Percentiles rank a stretch among this genome's conserved stretches.
These are phyloP conservation scores for Podospora pseudocomata DNA, from an alignment of 495 filamentous ascomycete species.

Conservation along the genomic window DNA sequence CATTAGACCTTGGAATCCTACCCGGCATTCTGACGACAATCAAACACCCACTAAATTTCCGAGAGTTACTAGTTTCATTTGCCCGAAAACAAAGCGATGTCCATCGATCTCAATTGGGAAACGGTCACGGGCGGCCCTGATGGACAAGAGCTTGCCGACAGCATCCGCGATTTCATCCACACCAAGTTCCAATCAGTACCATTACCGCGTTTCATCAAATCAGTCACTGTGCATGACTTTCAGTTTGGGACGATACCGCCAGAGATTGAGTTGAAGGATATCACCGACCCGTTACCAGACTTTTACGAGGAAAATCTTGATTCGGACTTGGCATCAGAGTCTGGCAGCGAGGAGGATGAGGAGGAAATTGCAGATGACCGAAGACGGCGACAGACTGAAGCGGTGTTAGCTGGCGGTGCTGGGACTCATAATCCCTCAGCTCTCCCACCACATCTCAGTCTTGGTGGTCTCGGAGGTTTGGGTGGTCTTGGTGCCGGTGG, in stretches of 20 bases:
- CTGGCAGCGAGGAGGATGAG: constrained; percentile 37
- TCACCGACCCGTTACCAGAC: constrained; percentile 90
- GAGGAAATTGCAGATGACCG: constrained; percentile 36
- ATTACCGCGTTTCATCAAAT: constrained; percentile 92
- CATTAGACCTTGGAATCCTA: neutral
- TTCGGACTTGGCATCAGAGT: constrained; percentile 27
- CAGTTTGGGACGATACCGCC: constrained; percentile 83
- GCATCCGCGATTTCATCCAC: constrained; percentile 90
- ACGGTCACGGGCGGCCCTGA: constrained; percentile 86
- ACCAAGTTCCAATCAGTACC: constrained; percentile 88
- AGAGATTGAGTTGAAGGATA: constrained; percentile 87
- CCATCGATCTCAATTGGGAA: constrained; percentile 94
- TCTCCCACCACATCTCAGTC: constrained; percentile 37
- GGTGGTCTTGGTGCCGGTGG: constrained; percentile 15
- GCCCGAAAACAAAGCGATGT: constrained; percentile 54
- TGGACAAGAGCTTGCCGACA: constrained; percentile 73
- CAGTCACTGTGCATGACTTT: constrained; percentile 90
- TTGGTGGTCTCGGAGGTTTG: constrained; percentile 25
- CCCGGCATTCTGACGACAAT: neutral
- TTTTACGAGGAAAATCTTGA: constrained; percentile 85
- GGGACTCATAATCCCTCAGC: constrained; percentile 4
- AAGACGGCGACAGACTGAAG: constrained; percentile 36
- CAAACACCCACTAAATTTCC: neutral
- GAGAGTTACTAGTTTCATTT: neutral
- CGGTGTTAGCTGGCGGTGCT: constrained; percentile 3